Percentiles rank a stretch among this genome's conserved stretches.
These are phyloP conservation scores for Rhynchosporium agropyri DNA, from an alignment of 2,329 filamentous ascomycete genomes.

Conservation along the genomic window DNA sequence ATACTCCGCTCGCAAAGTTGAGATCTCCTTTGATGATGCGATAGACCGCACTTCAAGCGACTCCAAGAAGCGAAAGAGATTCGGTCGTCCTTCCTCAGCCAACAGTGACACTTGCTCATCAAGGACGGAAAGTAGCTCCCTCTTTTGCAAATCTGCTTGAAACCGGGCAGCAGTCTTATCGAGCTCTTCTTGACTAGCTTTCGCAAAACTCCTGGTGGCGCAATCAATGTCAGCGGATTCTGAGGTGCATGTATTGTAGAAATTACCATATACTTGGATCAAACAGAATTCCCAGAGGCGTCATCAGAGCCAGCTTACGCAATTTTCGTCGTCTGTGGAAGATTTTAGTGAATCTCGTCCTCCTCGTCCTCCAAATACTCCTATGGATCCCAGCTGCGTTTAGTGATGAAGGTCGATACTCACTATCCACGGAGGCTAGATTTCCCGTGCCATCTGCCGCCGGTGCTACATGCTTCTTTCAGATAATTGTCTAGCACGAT, in stretches of 20 bases:
- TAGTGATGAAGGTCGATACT: slow-evolving; percentile 23
- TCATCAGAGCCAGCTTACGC: slow-evolving; percentile 23
- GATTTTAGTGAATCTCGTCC: slow-evolving; percentile 24
- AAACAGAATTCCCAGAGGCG: slow-evolving; percentile 26
- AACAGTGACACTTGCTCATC: slow-evolving; percentile 30
- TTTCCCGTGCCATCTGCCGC: slow-evolving; percentile 2
- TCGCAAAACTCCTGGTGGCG: slow-evolving; percentile 25
- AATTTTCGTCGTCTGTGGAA: slow-evolving; percentile 27
- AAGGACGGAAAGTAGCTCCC: slow-evolving; percentile 34
- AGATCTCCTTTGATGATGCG: too few species aligned
- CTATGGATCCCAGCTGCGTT: slow-evolving; percentile 21
- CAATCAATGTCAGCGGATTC: slow-evolving; percentile 23
- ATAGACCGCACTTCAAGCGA: too few species aligned
- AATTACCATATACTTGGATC: slow-evolving; percentile 28
- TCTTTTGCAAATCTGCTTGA: slow-evolving; percentile 30
- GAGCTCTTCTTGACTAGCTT: slow-evolving; percentile 26
- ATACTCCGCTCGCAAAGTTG: too few species aligned
- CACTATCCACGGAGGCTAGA: slow-evolving; percentile 15
- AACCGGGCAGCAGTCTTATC: slow-evolving; percentile 22
- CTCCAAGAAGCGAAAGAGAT: too few species aligned
- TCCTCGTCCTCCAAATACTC: slow-evolving; percentile 23
- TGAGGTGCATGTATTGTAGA: slow-evolving; percentile 17
- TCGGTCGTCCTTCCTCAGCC: too few species aligned
- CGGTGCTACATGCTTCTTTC: slow-evolving; percentile 16
- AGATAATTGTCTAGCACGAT: slow-evolving; percentile 27